Evolutionary conservation across 1,284 basidiomycete genomes (phyloP), one percentile per base, ranked within the genome.

Genomic region (Ceratobasidium sp.): DNA sequence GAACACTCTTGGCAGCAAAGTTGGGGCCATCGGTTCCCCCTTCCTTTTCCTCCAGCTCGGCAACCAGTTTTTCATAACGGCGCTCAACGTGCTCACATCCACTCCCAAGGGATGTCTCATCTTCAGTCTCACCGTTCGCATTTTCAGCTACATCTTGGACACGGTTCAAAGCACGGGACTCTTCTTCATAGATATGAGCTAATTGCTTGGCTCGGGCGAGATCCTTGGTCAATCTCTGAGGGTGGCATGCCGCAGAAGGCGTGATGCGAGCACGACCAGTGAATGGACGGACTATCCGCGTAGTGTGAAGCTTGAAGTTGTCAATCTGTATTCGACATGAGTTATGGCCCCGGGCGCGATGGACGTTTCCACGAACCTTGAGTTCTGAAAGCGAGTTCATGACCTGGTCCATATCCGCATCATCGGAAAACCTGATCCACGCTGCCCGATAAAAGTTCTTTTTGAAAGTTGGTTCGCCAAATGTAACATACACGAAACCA

Each of bases 361-460:
- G 38, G 22, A 69, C 47, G n/a, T n/a, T n/a, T 20, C 31, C 69
- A 56, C 56, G 49, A 73, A 94, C 94, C 86, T 94, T 94, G 75
- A 90, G 90, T 72, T 93, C 91, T 60, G 89, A 85, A 50, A 97
- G 76, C 73, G 91, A 87, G 35, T 81, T 76, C 78, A 95, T 86
- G 2, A 91, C 88, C 4, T 81, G 76, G 8, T 83, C 77, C 84
- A 96, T 93, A 73, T 96, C 90, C 5, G 90, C 87, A 72, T 93
- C 91, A 29, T 93, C 90, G 45, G 80, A 80, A 77, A 95, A 97
- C 72, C 88, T 88, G 57, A 95, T 83, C 94, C 94, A 97, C 5
- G 92, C 95, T 1, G 93, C 92, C 40, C 95, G 90, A 77, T 94
- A 93, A 77, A 92, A 96, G 74, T 91, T 92, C 71, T 92, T 88